Base-by-base conservation (phyloP, 225 moss, liverwort and hornwort species). In the Antitrichia curtipendula region DNA sequence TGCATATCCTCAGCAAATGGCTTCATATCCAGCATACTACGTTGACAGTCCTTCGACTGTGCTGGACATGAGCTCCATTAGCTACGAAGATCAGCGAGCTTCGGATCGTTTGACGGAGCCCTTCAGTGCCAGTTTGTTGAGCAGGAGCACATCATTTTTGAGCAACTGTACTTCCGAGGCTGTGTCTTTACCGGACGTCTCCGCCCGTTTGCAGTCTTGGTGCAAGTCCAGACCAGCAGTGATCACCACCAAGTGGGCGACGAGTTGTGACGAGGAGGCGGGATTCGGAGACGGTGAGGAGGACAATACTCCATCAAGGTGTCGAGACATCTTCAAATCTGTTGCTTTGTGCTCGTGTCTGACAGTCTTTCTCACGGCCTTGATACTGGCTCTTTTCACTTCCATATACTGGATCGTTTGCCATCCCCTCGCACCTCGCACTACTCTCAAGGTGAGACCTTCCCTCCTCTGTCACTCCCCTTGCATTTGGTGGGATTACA, bases 361-460 rank as follows among this genome's bases (percentile, higher is more conserved):
- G 66, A 91, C 90, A 45, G 87, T 92, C 78, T 74, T 83, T 60
- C 89, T 92, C 84, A 91, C 92, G 82, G 90, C 86, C 47, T 78
- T 94, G 79, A 82, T 94, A 86, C 87, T 94, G 83, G 91, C 86
- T 53, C 75, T 94, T 68, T 88, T 85, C 85, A 91, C 94, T 83
- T 90, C 89, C 89, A 83, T 94, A 86, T 94, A 91, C 87, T 94
- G 94, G 94, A 72, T 94, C 74, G 57, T 92, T 83, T 94, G 90
- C 86, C 94, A 89, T 82, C 94, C 94, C 22, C 87, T 92, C 77
- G 86, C 91, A 83, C 94, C 92, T 91, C 81, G 90, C 87, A 94
- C 87, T 56, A 86, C 91, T 81, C 87, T 94, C 84, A 90, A 94
- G 94, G 94, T 94, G 90, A 77, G 85, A 76, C 61, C 54, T 52